Conservation (phyloP, 2,329 filamentous ascomycete genomes). For the Sclerotinia nivalis region DNA sequence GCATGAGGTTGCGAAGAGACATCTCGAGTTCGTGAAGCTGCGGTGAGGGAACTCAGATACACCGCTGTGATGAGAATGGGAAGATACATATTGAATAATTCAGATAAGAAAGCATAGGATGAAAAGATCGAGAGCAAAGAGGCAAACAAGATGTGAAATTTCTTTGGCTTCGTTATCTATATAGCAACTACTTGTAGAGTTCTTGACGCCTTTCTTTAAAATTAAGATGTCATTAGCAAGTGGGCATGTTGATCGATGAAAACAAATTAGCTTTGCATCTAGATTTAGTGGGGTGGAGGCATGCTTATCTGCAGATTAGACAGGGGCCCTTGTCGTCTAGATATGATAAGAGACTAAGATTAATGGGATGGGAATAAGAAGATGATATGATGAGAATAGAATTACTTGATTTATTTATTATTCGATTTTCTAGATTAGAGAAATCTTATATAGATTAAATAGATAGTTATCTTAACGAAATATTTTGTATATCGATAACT, state of each 20-base stretch:
- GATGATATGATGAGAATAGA: no score
- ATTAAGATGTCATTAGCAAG: not conserved
- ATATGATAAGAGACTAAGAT: not conserved
- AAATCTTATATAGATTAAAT: no score
- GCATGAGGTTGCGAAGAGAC: not conserved
- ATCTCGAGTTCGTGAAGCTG: not conserved
- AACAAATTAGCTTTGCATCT: not conserved
- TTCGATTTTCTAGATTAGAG: no score
- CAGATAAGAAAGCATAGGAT: not conserved
- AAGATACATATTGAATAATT: not conserved
- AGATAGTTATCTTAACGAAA: no score
- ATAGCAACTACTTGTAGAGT: not conserved
- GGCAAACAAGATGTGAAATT: rapidly evolving
- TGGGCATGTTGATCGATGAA: not conserved
- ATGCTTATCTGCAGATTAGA: not conserved
- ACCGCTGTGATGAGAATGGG: not conserved
- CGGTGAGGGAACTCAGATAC: not conserved
- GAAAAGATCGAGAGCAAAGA: not conserved
- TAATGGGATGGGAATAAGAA: not conserved
- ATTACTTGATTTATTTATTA: no score
- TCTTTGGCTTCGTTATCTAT: not conserved
- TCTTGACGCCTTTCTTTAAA: no score
- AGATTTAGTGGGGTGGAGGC: not conserved
- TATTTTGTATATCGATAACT: no score
- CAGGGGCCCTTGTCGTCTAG: not conserved